Evolutionary conservation across 352 stramenopile genomes (phyloP), one percentile per base, ranked within the genome.

Genomic region (Phytophthora aleatoria): DNA sequence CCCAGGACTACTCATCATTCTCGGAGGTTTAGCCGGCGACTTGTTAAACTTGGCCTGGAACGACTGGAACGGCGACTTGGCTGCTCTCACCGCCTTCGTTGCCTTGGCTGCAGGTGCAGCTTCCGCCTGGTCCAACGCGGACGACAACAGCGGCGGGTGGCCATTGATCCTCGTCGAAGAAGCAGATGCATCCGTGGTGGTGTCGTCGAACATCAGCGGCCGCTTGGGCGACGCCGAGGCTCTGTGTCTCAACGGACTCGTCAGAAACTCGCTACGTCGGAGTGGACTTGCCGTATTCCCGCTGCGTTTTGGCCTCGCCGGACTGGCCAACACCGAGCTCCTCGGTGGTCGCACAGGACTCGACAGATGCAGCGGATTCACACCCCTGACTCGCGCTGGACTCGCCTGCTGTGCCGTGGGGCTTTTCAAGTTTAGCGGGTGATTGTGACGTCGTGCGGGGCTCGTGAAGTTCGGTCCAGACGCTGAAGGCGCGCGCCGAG

Each of bases 1-100:
- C 26, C 30, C 42, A 35, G 58, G 36, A 61, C 49, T 74, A 27
- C 24, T 63, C n/a, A 35, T 64, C 38, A 16, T 51, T 39, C 53
- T 56, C 3, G 42, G 16, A 31, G 35, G 27, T 44, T 62, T 67
- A 13, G 43, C 65, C 39, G 69, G 60, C 1, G 65, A 77, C 38
- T 64, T 54, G 24, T 58, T 77, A 30, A 90, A 73, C 59, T 94
- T 94, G 48, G 78, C 85, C 56, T 92, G 85, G 57, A 94, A 90
- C 20, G 85, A 94, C 61, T 90, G 79, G 61, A 92, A 94, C 9
- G 85, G 85, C 2, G 85, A 92, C 55, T 91, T 92, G 3, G 81
- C 61, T 2, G 74, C 57, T n/a, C 27, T 60, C 35, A 63, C 51
- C 38, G 58, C 48, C 39, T 65, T 71, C 13, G 33, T 35, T 8